A percentile compares a stretch with the other conserved stretches of the same genome.
phyloP scores from a whole-genome alignment of 2,329 filamentous ascomycete genomes.

The Apiospora phragmitis region DNA sequence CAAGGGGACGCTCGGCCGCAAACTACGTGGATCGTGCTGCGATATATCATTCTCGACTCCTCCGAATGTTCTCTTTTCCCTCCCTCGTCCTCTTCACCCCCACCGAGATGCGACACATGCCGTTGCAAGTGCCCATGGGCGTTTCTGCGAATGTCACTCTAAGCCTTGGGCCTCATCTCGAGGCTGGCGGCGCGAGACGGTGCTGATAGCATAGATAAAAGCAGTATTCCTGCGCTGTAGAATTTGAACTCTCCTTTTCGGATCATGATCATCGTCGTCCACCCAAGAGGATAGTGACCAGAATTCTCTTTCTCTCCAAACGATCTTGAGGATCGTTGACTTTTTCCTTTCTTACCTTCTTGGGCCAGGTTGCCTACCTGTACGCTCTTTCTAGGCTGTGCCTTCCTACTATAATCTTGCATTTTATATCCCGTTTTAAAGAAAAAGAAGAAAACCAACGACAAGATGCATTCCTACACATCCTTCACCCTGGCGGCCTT shows the following conservation, averaged over 20 bases:
- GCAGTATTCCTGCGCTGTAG: slow-evolving; percentile 5
- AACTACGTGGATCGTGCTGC: neutral
- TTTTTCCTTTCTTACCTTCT: slow-evolving; percentile 7
- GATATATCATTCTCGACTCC: neutral
- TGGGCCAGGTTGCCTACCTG: slow-evolving; percentile 6
- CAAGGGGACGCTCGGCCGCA: neutral
- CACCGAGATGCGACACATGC: slow-evolving; percentile 16
- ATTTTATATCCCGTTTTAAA: slow-evolving; percentile 15
- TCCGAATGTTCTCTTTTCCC: neutral
- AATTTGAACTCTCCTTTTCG: neutral
- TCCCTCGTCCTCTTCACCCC: neutral
- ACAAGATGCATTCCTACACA: slow-evolving; percentile 37
- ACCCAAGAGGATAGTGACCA: slow-evolving; percentile 6
- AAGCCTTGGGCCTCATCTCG: neutral
- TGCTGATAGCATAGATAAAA: neutral
- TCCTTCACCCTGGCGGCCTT: slow-evolving; percentile 35
- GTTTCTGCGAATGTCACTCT: neutral
- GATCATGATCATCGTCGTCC: slow-evolving; percentile 12
- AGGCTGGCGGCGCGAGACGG: neutral
- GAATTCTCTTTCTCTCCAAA: slow-evolving; percentile 9
- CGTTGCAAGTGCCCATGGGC: slow-evolving; percentile 15
- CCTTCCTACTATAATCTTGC: slow-evolving; percentile 22
- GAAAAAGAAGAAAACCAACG: neutral
- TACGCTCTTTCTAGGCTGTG: neutral
- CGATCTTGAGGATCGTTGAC: slow-evolving; percentile 27